These are phyloP conservation scores for Beta macrorhiza DNA, from an alignment of 179 eudicot species.

Conservation along the genomic window DNA sequence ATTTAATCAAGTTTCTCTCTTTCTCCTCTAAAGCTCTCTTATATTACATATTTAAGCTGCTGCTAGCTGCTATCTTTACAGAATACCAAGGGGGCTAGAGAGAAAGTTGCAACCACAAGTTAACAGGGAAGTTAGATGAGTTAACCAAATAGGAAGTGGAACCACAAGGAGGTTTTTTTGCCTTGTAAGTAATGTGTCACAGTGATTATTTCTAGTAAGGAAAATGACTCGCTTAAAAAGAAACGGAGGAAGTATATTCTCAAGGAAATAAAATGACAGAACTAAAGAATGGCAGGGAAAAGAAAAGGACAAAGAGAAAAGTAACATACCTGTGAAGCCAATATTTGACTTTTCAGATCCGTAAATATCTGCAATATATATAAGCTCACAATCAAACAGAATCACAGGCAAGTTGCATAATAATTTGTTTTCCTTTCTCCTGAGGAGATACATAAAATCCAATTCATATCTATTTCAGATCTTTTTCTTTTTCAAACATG, in stretches of 20 bases:
- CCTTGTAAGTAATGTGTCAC: too few species aligned
- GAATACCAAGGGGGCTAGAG: too few species aligned
- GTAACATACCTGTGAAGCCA: conserved; percentile 73
- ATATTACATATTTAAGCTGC: too few species aligned
- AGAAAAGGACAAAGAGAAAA: not conserved
- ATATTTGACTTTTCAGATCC: conserved; percentile 78
- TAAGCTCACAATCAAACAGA: conserved; percentile 5
- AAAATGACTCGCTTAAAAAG: too few species aligned
- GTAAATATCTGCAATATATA: conserved; percentile 69
- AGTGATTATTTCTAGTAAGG: too few species aligned
- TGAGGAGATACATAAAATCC: not conserved
- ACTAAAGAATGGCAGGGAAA: not conserved
- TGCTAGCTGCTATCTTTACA: too few species aligned
- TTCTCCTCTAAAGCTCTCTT: too few species aligned
- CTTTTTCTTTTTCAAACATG: not conserved
- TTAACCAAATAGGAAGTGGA: too few species aligned
- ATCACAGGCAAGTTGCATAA: not conserved
- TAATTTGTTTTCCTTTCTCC: not conserved
- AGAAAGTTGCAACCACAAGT: too few species aligned
- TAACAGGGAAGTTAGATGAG: too few species aligned
- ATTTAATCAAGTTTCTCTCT: too few species aligned
- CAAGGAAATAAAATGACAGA: not conserved
- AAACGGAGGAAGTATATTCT: not conserved
- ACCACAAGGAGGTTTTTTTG: too few species aligned
- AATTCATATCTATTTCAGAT: not conserved